Percentiles rank a stretch among this genome's conserved stretches.
phyloP scores from a whole-genome alignment of 2,329 filamentous ascomycete species.

The Monilinia laxa region DNA sequence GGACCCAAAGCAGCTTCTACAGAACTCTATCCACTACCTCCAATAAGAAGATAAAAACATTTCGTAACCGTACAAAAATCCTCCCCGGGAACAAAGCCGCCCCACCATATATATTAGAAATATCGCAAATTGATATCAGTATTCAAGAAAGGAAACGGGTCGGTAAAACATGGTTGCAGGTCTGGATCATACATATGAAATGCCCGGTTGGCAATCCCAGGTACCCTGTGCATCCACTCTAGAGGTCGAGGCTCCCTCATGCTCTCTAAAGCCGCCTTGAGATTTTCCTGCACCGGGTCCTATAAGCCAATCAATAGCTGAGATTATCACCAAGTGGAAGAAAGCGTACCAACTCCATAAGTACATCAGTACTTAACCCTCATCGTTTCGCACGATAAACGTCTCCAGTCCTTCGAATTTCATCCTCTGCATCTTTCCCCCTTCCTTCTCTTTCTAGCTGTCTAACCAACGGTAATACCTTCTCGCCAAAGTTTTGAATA shows the following conservation, averaged over 20 bases:
- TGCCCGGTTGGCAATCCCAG: background rate
- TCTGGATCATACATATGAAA: background rate
- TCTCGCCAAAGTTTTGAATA: constrained; percentile 49
- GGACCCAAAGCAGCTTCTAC: no score
- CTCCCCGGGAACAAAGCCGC: background rate
- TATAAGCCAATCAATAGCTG: background rate
- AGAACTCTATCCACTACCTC: no score
- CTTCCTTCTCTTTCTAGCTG: constrained; percentile 49
- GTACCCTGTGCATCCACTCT: background rate
- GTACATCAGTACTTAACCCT: background rate
- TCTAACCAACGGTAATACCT: constrained; percentile 49
- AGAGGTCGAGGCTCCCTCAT: constrained; percentile 7
- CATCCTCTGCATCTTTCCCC: constrained; percentile 48
- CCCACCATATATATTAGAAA: background rate
- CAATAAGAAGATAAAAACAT: background rate
- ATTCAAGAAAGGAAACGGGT: background rate
- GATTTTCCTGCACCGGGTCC: background rate
- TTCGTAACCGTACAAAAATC: background rate
- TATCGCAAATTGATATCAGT: background rate
- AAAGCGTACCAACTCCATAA: background rate
- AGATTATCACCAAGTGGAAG: background rate
- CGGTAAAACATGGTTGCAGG: background rate
- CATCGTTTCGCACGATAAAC: constrained; percentile 43
- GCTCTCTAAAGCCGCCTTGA: background rate
- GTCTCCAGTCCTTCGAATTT: constrained; percentile 49